phyloP scores from a whole-genome alignment of 225 moss, liverwort and hornwort genomes.

The Bryoerythrophyllum caledonicum region DNA sequence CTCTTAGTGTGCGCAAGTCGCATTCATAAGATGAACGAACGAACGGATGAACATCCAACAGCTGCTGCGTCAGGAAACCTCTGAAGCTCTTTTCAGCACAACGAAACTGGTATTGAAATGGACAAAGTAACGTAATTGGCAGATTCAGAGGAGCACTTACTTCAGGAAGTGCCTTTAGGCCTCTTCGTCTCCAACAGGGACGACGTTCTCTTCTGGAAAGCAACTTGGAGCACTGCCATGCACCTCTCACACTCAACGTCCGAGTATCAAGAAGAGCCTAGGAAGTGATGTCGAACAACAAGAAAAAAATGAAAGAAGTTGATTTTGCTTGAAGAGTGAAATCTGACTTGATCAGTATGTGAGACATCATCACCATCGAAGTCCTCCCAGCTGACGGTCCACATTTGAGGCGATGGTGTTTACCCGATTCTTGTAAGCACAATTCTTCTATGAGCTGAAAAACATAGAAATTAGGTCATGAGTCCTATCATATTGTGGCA shows the following conservation, averaged over 20 bases:
- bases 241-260: background rate
- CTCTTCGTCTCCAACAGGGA: constrained; percentile 38
- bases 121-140: background rate
- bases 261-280: background rate
- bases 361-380: background rate
- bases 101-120: background rate
- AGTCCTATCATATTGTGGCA: background rate
- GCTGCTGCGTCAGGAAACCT: background rate
- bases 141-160: constrained; percentile 23
- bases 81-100: background rate
- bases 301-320: background rate
- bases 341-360: background rate
- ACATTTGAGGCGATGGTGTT: background rate
- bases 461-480: background rate
- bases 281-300: background rate
- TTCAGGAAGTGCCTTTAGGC: constrained; percentile 6
- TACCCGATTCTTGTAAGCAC: background rate
- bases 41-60: background rate
- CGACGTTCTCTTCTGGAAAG: constrained; percentile 28
- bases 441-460: background rate
- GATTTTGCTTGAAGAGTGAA: background rate
- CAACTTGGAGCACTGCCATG: constrained; percentile 4
- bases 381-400: background rate
- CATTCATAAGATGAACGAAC: background rate
- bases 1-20: no score